Evolutionary conservation across 1,139 yeast genomes (phyloP), one percentile per base, ranked within the genome.

Genomic region (Blastobotrys aristatus): DNA sequence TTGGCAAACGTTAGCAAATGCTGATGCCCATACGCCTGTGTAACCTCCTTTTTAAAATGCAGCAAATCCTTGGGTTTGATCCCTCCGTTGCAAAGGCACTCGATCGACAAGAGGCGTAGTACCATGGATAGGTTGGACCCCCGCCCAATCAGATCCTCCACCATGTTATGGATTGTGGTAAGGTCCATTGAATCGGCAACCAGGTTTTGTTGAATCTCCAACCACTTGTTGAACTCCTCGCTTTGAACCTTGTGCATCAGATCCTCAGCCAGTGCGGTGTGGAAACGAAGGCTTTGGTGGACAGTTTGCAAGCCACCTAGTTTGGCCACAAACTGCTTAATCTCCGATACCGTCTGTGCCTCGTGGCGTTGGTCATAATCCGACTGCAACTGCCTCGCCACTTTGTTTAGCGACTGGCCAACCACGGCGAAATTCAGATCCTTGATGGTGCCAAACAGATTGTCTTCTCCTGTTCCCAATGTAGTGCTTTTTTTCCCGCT

Each of bases 341-440:
- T 82, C 58, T 85, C 84, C 8, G 78, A 70, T 6, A 89, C 74
- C 18, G 81, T 75, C 49, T 76, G 72, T 2, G 82, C 80, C 30
- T 74, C 72, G 50, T 82, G 82, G 43, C 83, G 73, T 30, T 75
- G 69, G 50, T 82, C 87, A 59, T 81, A 86, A 58, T 83, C 82
- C 6, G 72, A 69, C 63, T 89, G 95, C 39, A 90, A 70, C 42
- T 74, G 70, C 53, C 80, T 80, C 0, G 97, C 97, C 51, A 82
- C 71, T 36, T 71, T 67, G 63, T 88, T 89, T 40, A 92, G 72
- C 31, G 75, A 74, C 16, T 79, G 75, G 2, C 97, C 97, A 33
- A 90, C 83, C 17, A 82, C 75, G 1, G 95, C 84, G 65, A 92
- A 90, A 58, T 89, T 89, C 50, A 80, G 68, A 60, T 81, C 79